These are phyloP conservation scores for Angomonas deanei DNA, from an alignment of 208 protist genomes.

Conservation along the genomic window DNA sequence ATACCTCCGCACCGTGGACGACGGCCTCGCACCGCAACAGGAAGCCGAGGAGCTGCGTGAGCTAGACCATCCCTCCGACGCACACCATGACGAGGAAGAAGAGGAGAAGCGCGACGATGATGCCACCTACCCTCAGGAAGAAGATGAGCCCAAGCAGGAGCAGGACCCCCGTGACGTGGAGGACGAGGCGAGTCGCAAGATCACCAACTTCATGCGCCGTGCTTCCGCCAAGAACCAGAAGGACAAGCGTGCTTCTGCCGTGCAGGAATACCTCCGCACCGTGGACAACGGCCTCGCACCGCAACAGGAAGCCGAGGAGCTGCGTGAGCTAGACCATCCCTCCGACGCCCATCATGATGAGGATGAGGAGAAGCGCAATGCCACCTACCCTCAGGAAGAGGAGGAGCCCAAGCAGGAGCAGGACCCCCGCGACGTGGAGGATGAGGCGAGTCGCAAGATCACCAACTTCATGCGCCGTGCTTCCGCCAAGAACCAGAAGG, in stretches of 20 bases:
- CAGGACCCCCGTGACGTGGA: too few relatives aligned
- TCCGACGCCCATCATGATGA: neutral
- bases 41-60: neutral
- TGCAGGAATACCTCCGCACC: neutral
- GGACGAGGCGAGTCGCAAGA: too few relatives aligned
- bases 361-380: neutral
- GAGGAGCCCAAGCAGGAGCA: neutral
- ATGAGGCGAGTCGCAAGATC: neutral
- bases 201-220: too few relatives aligned
- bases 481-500: neutral
- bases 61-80: too few relatives aligned
- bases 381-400: neutral
- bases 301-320: constrained; percentile 1
- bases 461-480: neutral
- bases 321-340: constrained; percentile 6
- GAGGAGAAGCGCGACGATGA: too few relatives aligned
- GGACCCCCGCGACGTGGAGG: neutral
- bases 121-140: too few relatives aligned
- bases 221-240: too few relatives aligned
- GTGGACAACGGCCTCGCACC: neutral
- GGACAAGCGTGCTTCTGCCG: too few relatives aligned
- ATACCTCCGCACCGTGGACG: neutral
- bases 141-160: too few relatives aligned
- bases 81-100: too few relatives aligned
- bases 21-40: neutral